Evolutionary conservation across 352 stramenopile species (phyloP), one percentile per base, ranked within the genome.

Genomic region (Globisporangium carolinianum): DNA sequence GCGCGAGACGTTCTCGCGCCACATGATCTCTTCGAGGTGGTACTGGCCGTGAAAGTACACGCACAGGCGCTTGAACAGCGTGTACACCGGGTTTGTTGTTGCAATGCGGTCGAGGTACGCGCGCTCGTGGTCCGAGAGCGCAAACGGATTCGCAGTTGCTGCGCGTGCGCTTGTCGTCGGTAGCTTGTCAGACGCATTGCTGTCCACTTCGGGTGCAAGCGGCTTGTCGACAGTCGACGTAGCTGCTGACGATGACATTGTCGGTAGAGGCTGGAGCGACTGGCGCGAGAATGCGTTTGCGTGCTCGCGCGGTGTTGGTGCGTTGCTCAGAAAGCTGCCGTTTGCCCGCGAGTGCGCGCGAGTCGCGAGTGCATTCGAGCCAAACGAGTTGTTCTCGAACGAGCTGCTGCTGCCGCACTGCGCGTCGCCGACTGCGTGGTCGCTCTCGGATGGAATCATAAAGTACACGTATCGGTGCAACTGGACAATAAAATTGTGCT

Each of bases 1-100:
- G 4, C 86, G 76, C 1, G 79, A 88, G 1, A 95, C 61, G 35
- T 91, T 94, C 51, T 95, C 86, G 12, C 86, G 71, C 86, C 86
- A 95, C 86, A 95, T 95, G 56, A 95, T 95, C 67, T 95, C 86
- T 66, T 92, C 86, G 12, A 94, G 62, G 57, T 95, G 86, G 53
- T 94, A 76, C 48, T 95, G 79, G 43, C 86, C 86, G 46, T 93
- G 82, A 54, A 95, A 95, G 62, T 95, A 95, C 0, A 88, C 70
- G 38, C 81, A 91, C 10, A 95, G 67, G 5, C 84, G 71, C 51
- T 88, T 88, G 55, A 95, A 95, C 9, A 94, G 69, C 14, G 77
- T 76, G 52, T 89, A 92, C 1, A 91, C 76, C 4, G 82, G 80
- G 46, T 83, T 91, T 6, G 81, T 83, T 36, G 82, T 90, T 50